These are phyloP conservation scores for Blumeriella jaapii DNA, from an alignment of 2,329 filamentous ascomycete genomes.

Conservation along the genomic window DNA sequence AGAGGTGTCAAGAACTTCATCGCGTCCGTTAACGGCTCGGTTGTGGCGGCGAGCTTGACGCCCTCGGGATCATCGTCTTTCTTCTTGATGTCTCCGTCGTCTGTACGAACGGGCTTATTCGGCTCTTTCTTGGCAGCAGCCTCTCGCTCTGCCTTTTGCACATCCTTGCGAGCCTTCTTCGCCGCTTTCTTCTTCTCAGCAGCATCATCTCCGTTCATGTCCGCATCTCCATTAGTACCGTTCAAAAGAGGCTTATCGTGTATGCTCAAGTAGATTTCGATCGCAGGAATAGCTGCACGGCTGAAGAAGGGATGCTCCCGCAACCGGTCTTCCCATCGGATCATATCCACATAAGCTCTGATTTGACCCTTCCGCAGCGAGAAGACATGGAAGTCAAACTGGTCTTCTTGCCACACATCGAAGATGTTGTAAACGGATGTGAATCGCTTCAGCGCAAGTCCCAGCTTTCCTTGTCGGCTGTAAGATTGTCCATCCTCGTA, in stretches of 20 bases:
- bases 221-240: slow-evolving; percentile 45
- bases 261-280: slow-evolving; percentile 69
- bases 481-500: slow-evolving; percentile 92
- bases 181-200: slow-evolving; percentile 74
- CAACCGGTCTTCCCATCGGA: slow-evolving; percentile 87
- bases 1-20: slow-evolving; percentile 77
- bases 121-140: slow-evolving; percentile 78
- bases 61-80: slow-evolving; percentile 84
- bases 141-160: slow-evolving; percentile 60
- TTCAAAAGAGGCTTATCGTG: slow-evolving; percentile 62
- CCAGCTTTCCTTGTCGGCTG: slow-evolving; percentile 68
- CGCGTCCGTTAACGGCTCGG: slow-evolving; percentile 72
- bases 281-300: slow-evolving; percentile 68
- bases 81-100: slow-evolving; percentile 62
- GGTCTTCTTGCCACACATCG: slow-evolving; percentile 94
- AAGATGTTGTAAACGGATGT: slow-evolving; percentile 85
- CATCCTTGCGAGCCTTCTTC: slow-evolving; percentile 83
- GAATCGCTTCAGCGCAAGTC: slow-evolving; percentile 84
- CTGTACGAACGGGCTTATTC: slow-evolving; percentile 54
- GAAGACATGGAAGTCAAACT: slow-evolving; percentile 98
- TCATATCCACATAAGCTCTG: slow-evolving; percentile 88
- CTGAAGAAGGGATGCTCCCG: slow-evolving; percentile 91
- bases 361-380: slow-evolving; percentile 95
- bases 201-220: slow-evolving; percentile 38
- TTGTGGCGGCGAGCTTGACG: slow-evolving; percentile 65